Evolutionary conservation across 371 early-diverging fungal genomes (phyloP).

Genomic region (Umbelopsis sp.): DNA sequence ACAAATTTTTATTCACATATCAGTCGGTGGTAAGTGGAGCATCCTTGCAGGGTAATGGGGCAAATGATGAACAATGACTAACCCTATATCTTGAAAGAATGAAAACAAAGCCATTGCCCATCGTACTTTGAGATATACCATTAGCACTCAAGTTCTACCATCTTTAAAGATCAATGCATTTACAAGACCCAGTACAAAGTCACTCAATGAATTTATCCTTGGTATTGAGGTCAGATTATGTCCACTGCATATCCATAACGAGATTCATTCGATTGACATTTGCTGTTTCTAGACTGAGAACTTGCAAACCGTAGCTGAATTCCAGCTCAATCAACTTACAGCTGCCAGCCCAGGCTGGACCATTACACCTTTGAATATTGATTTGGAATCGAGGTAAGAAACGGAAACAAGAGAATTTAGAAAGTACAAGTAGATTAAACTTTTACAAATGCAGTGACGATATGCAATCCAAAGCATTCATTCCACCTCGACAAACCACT

Average conservation of each 20-base stretch:
- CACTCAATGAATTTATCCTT: constrained; percentile 80
- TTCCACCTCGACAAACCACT: constrained; percentile 64
- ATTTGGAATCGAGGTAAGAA: constrained; percentile 30
- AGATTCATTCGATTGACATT: too few species aligned
- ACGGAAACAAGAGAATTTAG: too few species aligned
- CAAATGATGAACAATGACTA: not conserved
- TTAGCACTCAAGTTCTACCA: constrained; percentile 72
- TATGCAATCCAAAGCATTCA: constrained; percentile 40
- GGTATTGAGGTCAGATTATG: constrained; percentile 75
- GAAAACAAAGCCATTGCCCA: constrained; percentile 65
- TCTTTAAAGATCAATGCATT: constrained; percentile 92
- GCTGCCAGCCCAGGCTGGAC: constrained; percentile 77
- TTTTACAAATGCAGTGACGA: constrained; percentile 26
- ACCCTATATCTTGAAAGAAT: constrained; percentile 33
- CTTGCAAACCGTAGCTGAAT: constrained; percentile 60
- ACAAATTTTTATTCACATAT: constrained; percentile 72
- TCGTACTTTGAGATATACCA: constrained; percentile 67
- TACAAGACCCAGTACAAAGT: constrained; percentile 80
- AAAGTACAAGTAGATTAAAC: too few species aligned
- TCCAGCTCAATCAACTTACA: constrained; percentile 73
- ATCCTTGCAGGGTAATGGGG: not conserved
- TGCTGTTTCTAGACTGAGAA: constrained; percentile 60
- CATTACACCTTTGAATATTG: constrained; percentile 58
- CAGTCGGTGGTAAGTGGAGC: constrained; percentile 56
- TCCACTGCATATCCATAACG: too few species aligned